phyloP scores from a whole-genome alignment of 345 rosid species.

The Excoecaria agallocha region DNA sequence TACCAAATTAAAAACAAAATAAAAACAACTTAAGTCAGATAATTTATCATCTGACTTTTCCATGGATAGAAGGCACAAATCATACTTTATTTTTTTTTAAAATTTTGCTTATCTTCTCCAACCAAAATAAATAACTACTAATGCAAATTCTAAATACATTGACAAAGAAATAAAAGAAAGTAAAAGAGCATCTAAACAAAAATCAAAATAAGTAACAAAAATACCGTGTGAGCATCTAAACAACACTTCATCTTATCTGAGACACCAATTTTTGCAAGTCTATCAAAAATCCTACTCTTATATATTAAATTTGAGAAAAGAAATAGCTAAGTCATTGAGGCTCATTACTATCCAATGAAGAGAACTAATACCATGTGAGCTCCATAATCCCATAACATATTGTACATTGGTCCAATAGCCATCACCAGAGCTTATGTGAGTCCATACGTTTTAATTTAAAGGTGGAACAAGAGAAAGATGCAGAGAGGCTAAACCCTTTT shows the following conservation, averaged over 20 bases:
- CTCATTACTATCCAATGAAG: not conserved
- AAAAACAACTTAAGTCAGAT: not conserved
- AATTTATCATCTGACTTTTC: not conserved
- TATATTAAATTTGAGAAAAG: not conserved
- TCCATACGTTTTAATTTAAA: not conserved
- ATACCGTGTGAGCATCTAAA: no score
- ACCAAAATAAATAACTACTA: no score
- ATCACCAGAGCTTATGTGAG: not conserved
- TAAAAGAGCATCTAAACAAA: not conserved
- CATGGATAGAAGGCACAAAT: not conserved
- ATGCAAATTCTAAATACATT: no score
- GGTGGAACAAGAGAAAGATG: no score
- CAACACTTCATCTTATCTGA: no score
- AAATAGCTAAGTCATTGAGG: not conserved
- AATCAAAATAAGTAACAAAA: not conserved
- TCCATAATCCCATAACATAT: not conserved
- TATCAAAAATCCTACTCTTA: not conserved
- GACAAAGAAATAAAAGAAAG: not conserved
- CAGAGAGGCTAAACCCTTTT: no score
- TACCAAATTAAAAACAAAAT: not conserved
- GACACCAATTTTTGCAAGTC: not conserved
- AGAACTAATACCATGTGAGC: not conserved
- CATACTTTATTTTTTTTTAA: not conserved
- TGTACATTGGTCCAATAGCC: not conserved
- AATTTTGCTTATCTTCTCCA: no score